These are phyloP conservation scores for Suillus weaverae DNA, from an alignment of 768 basidiomycete species.

Conservation along the genomic window DNA sequence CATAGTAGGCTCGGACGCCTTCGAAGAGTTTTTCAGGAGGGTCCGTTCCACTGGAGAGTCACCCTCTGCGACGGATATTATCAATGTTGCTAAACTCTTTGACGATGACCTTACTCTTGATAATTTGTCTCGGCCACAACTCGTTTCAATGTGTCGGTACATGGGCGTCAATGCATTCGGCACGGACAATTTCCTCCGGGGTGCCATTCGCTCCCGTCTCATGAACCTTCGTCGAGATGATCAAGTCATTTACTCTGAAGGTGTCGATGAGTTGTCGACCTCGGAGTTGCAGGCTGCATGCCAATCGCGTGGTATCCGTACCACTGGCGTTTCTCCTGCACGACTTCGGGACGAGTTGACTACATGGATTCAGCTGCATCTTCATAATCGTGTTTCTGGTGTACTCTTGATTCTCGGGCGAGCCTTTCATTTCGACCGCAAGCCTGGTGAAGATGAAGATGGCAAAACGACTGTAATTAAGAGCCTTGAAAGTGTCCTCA, in stretches of 20 bases:
- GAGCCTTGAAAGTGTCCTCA: conserved; percentile 86
- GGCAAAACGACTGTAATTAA: conserved; percentile 80
- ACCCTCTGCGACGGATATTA: conserved; percentile 84
- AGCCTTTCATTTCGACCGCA: conserved; percentile 91
- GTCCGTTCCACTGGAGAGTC: conserved; percentile 95
- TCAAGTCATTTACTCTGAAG: conserved; percentile 87
- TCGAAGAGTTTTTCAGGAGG: conserved; percentile 99
- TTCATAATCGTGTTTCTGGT: conserved; percentile 89
- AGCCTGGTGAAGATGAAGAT: conserved; percentile 70
- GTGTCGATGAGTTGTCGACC: conserved; percentile 87
- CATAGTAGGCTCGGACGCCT: conserved; percentile 91
- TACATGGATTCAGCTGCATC: conserved; percentile 91
- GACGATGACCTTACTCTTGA: conserved; percentile 97
- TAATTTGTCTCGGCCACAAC: conserved; percentile 96
- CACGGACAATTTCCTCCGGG: conserved; percentile 96
- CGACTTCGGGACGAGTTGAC: conserved; percentile 85
- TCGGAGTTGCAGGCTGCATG: conserved; percentile 91
- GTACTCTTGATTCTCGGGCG: conserved; percentile 91
- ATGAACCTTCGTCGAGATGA: conserved; percentile 87
- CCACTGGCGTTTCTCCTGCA: conserved; percentile 82
- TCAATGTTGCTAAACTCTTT: conserved; percentile 95
- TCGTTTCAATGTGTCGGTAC: conserved; percentile 96
- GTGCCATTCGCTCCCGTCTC: conserved; percentile 82
- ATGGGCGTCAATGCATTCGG: conserved; percentile 99
- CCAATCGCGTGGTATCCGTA: conserved; percentile 91